Evolutionary conservation across 148 eudicot genomes (phyloP), one percentile per base, ranked within the genome.

Genomic region (Gaultheria prostrata): DNA sequence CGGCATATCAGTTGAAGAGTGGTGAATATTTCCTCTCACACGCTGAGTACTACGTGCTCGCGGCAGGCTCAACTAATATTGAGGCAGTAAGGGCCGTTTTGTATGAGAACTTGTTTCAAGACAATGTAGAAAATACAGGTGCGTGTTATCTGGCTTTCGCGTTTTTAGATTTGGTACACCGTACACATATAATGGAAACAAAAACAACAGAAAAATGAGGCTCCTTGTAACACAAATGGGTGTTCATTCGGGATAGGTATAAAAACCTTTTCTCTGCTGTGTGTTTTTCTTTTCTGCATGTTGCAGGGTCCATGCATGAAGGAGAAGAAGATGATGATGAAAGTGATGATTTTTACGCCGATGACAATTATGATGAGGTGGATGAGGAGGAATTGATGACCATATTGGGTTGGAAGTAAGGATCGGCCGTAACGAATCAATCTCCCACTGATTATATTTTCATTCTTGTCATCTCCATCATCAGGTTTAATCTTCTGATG

Each of bases 1-100:
- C 74, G 0, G 74, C 45, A 1, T 70, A 70, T 30, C 74, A 70
- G 74, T 3, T 70, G 43, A 70, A 8, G 20, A 70, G 74, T 70
- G 74, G 74, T 14, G 74, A 28, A 70, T 70, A 70, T 15, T 70
- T 70, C 74, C 74, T 70, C 43, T 70, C 74, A 14, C 74, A 70
- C 6, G 18, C 74, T 32, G 74, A 70, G 74, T 70, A 70, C 74
- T 70, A 32, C 43, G 5, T 70, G 39, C 74, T 70, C 18, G 8
- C 7, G 14, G 74, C 32, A 32, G 18, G 74, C 39, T 70, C 73
- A 30, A 57, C 6, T 20, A 69, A 6, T 30, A 26, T 0, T 65
- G 32, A 24, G 1, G 0, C 10, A 70, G 74, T 32, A 4, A 30
- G 20, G 74, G 45, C 43, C 32, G 20, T 70, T 70, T 32, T 70